A percentile compares a stretch with the other conserved stretches of the same genome.
These are phyloP conservation scores for Trichosporon asahii DNA, from an alignment of 1,284 basidiomycete species.

Conservation along the genomic window DNA sequence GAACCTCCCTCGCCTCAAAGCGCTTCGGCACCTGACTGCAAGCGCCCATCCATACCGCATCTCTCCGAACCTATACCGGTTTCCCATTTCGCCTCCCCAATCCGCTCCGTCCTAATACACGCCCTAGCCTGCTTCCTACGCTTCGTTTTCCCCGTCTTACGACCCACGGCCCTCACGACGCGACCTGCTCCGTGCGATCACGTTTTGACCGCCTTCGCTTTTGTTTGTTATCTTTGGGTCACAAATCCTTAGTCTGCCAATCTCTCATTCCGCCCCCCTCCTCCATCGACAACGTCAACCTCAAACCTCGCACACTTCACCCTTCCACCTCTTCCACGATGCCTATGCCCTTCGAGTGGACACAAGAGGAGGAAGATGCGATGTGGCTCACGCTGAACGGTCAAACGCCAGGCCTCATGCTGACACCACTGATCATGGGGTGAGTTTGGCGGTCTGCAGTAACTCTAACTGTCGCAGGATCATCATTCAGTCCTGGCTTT, in stretches of 20 bases:
- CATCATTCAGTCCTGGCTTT: constrained; percentile 18
- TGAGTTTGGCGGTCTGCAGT: background rate
- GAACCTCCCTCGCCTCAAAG: background rate
- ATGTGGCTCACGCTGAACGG: constrained; percentile 10
- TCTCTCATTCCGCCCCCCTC: background rate
- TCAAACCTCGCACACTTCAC: background rate
- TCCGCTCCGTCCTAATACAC: background rate
- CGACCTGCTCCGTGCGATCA: background rate
- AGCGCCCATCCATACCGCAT: background rate
- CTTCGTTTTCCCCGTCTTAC: background rate
- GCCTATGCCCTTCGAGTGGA: constrained; percentile 9
- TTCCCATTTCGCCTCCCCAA: background rate
- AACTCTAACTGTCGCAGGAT: constrained; percentile 5
- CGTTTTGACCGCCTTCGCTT: background rate
- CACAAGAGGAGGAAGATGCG: constrained; percentile 5
- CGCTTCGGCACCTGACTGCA: background rate
- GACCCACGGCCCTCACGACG: background rate
- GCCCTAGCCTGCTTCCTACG: background rate
- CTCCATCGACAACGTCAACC: background rate
- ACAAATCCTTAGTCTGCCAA: background rate
- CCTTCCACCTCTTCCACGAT: background rate
- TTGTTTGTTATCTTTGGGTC: constrained; percentile 5
- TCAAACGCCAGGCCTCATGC: constrained; percentile 10
- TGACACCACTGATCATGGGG: constrained; percentile 23
- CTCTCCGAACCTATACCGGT: background rate